Evolutionary conservation across 139 green algal genomes (phyloP).

Genomic region (Pleodorina starrii): DNA sequence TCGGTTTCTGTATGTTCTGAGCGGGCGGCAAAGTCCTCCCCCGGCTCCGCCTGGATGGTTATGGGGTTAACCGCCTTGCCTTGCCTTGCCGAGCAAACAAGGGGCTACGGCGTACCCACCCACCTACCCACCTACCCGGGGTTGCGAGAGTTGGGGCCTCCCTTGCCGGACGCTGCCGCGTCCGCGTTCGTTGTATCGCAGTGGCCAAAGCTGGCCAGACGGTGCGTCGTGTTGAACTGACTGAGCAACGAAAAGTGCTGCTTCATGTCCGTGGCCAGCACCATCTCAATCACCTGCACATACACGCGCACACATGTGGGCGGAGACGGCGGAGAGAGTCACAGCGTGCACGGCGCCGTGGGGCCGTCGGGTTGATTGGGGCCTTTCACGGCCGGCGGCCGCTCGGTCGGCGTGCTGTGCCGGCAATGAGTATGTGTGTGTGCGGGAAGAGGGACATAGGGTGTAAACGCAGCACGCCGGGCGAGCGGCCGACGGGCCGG

Average conservation of each 20-base stretch:
- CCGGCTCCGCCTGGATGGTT: too few relatives aligned
- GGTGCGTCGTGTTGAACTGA: slow-evolving; percentile 69
- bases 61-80: background rate
- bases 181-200: background rate
- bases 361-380: too few relatives aligned
- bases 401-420: too few relatives aligned
- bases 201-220: slow-evolving; percentile 7
- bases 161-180: background rate
- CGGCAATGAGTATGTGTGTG: too few relatives aligned
- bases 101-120: background rate
- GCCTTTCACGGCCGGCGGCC: too few relatives aligned
- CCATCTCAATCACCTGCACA: slow-evolving; percentile 33
- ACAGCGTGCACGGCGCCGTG: too few relatives aligned
- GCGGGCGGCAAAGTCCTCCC: background rate
- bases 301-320: too few relatives aligned
- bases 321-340: background rate
- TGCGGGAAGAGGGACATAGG: too few relatives aligned
- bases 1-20: background rate
- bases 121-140: background rate
- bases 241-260: slow-evolving; percentile 52
- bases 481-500: too few relatives aligned
- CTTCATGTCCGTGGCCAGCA: slow-evolving; percentile 59
- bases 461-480: too few relatives aligned
- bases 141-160: background rate
- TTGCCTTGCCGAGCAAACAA: too few relatives aligned